A percentile compares a stretch with the other conserved stretches of the same genome.
phyloP scores from a whole-genome alignment of 1,284 basidiomycete species.

The Thelephora terrestris region DNA sequence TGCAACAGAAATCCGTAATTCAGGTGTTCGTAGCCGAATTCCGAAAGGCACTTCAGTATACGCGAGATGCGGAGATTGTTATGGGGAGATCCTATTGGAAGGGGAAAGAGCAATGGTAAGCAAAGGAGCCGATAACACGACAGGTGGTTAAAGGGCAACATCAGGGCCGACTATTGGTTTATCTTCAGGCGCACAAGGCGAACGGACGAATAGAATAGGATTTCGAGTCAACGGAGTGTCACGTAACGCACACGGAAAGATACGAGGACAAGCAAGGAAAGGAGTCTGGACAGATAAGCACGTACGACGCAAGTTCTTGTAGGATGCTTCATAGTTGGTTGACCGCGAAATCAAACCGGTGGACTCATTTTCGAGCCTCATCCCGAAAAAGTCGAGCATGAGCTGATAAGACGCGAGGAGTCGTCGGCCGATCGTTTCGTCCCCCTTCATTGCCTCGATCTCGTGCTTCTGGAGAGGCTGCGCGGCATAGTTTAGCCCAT shows the following conservation, averaged over 20 bases:
- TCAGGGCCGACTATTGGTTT: no score
- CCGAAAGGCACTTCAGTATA: slow-evolving; percentile 67
- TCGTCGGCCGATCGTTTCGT: slow-evolving; percentile 38
- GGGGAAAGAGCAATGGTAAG: slow-evolving; percentile 1
- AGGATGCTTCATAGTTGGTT: slow-evolving; percentile 40
- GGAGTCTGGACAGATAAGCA: slow-evolving; percentile 11
- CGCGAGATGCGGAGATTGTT: slow-evolving; percentile 73
- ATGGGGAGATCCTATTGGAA: slow-evolving; percentile 43
- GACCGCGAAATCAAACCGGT: slow-evolving; percentile 46
- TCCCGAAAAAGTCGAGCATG: slow-evolving; percentile 71
- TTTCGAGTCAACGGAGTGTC: no score
- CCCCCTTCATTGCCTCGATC: slow-evolving; percentile 45
- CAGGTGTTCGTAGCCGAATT: slow-evolving; percentile 50
- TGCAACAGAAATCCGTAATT: slow-evolving; percentile 62
- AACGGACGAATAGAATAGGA: no score
- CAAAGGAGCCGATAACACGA: neutral
- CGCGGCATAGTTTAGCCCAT: slow-evolving; percentile 59
- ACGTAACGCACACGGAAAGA: no score
- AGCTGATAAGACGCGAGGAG: slow-evolving; percentile 52
- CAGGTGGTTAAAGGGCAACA: no score
- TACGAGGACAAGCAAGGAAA: neutral
- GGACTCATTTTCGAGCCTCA: slow-evolving; percentile 44
- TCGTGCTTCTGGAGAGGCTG: slow-evolving; percentile 60
- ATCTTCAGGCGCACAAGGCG: no score
- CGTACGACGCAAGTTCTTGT: slow-evolving; percentile 58